Conservation (phyloP, 2,329 filamentous ascomycete genomes). For the Epichloe aotearoae region DNA sequence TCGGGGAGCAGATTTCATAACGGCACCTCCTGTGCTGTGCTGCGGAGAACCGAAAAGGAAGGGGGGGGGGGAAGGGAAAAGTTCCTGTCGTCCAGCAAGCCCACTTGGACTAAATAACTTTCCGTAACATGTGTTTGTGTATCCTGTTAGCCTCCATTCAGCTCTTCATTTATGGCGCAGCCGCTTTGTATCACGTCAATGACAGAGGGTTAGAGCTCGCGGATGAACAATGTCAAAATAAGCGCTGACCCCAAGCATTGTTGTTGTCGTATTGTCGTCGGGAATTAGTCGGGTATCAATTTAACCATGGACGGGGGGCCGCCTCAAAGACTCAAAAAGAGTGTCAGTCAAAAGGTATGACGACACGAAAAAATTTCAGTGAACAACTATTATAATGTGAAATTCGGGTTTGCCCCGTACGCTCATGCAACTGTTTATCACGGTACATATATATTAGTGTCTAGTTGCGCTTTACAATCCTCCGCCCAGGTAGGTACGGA, state of each 20-base stretch:
- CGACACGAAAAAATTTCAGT: no score
- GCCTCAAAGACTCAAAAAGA: background rate
- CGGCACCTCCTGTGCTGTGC: slow-evolving; percentile 1
- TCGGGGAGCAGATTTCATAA: slow-evolving; percentile 4
- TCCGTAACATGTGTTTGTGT: background rate
- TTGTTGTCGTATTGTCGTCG: slow-evolving; percentile 8
- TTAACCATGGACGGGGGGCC: background rate
- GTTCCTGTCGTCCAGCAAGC: background rate
- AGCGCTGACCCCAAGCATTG: slow-evolving; percentile 1
- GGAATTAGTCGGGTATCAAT: slow-evolving; percentile 12
- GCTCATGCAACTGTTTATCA: no score
- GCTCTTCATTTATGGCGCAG: background rate
- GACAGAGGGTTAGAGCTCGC: background rate
- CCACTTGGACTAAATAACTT: slow-evolving; percentile 2
- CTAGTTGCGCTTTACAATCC: no score
- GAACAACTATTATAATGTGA: no score
- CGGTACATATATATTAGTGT: no score
- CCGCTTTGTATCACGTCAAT: slow-evolving; percentile 1
- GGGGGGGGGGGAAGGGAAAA: background rate
- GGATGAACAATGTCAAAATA: slow-evolving; percentile 2
- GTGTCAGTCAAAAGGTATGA: no score
- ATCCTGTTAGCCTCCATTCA: background rate
- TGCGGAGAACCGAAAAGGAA: background rate
- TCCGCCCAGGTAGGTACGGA: no score
- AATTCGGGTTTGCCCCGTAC: no score